A percentile compares a stretch with the other conserved stretches of the same genome.
phyloP scores from a whole-genome alignment of 1,284 basidiomycete genomes.

The Naganishia cerealis region DNA sequence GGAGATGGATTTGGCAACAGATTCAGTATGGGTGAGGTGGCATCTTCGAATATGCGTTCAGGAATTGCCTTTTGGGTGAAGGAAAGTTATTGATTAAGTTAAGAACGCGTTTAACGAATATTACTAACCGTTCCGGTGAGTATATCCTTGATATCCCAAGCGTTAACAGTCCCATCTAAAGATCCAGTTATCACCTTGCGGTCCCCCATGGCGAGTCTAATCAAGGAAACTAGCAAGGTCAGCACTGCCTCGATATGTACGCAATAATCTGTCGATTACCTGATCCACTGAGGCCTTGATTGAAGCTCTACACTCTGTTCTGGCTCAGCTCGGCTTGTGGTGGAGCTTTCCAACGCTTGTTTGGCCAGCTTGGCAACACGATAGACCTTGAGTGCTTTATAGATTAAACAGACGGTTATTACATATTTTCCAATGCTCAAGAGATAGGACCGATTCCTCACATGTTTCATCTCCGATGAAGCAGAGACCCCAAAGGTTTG shows the following conservation, averaged over 20 bases:
- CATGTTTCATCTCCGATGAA: slow-evolving; percentile 52
- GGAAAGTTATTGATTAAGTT: neutral
- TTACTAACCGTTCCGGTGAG: slow-evolving; percentile 46
- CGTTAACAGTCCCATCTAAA: slow-evolving; percentile 39
- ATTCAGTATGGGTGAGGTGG: slow-evolving; percentile 45
- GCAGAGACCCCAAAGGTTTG: slow-evolving; percentile 49
- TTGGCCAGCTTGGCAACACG: slow-evolving; percentile 8
- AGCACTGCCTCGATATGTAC: neutral
- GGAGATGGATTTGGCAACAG: slow-evolving; percentile 56
- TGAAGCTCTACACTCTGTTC: slow-evolving; percentile 39
- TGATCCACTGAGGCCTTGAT: slow-evolving; percentile 50
- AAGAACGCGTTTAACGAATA: neutral
- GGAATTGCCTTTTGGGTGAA: slow-evolving; percentile 7
- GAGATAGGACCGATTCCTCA: slow-evolving; percentile 33
- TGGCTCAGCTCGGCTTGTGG: slow-evolving; percentile 36
- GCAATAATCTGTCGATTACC: slow-evolving; percentile 37
- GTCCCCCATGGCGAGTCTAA: slow-evolving; percentile 48
- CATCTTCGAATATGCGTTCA: slow-evolving; percentile 34
- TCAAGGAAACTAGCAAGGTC: slow-evolving; percentile 6
- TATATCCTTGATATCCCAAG: slow-evolving; percentile 43
- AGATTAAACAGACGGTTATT: neutral
- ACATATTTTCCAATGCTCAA: neutral
- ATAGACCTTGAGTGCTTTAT: slow-evolving; percentile 7
- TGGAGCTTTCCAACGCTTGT: slow-evolving; percentile 15
- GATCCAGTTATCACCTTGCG: slow-evolving; percentile 46